Conservation (phyloP, 2,329 filamentous ascomycete genomes). For the Alternaria postmessia region DNA sequence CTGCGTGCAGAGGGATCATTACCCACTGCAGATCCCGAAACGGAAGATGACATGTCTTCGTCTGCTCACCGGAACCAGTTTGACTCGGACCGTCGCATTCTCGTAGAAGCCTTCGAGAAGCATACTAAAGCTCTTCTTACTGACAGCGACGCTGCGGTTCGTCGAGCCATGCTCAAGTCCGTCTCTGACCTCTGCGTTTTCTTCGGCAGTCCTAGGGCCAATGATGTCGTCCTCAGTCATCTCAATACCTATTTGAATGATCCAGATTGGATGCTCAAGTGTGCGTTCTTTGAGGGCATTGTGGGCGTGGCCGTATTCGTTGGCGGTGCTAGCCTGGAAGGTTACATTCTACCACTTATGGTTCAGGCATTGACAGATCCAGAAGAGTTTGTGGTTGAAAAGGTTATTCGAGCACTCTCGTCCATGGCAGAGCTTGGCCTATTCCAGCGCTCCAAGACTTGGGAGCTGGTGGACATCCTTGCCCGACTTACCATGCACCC, state of each 20-base stretch:
- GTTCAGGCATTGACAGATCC: conserved; percentile 91
- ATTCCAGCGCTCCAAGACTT: conserved; percentile 82
- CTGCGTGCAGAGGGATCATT: conserved; percentile 84
- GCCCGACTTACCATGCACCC: conserved; percentile 91
- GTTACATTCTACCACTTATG: conserved; percentile 96
- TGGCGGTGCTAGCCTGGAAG: conserved; percentile 86
- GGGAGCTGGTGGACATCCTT: conserved; percentile 86
- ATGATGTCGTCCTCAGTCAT: conserved; percentile 95
- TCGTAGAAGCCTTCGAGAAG: conserved; percentile 82
- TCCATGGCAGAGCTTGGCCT: conserved; percentile 88
- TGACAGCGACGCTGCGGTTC: conserved; percentile 83
- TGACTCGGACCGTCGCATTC: conserved; percentile 82
- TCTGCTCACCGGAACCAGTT: conserved; percentile 81
- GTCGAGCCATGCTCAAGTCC: conserved; percentile 88
- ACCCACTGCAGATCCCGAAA: conserved; percentile 77
- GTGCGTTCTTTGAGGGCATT: conserved; percentile 94
- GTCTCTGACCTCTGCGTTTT: conserved; percentile 94
- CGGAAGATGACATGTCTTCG: conserved; percentile 76
- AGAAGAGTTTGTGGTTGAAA: conserved; percentile 93
- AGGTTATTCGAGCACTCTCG: conserved; percentile 85
- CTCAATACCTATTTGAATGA: conserved; percentile 98
- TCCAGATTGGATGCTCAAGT: conserved; percentile 94
- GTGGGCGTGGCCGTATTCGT: conserved; percentile 92
- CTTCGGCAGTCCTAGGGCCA: conserved; percentile 89
- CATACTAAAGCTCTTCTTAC: conserved; percentile 92